Percentiles rank a stretch among this genome's conserved stretches.
These are phyloP conservation scores for Dissophora ornata DNA, from an alignment of 192 early-diverging fungal genomes.

Conservation along the genomic window DNA sequence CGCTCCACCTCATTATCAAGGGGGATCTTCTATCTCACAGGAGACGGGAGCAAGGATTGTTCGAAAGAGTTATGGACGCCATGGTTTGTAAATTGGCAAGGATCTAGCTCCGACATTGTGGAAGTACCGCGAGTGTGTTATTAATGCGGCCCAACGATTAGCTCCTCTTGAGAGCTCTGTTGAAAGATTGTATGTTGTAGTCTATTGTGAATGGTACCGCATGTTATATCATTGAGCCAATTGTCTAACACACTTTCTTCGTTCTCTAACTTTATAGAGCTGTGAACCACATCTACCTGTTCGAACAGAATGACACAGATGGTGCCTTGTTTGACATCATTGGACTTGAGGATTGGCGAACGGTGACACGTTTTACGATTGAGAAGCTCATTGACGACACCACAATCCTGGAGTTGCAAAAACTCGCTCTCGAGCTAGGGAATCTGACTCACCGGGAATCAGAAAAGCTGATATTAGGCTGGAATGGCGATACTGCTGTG, in stretches of 20 bases:
- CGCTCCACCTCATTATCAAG: constrained; percentile 8
- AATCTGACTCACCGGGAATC: constrained; percentile 3
- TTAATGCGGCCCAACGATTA: constrained; percentile 26
- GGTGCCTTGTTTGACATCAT: constrained; percentile 11
- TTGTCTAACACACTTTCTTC: constrained; percentile 15
- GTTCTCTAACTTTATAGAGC: constrained; percentile 9
- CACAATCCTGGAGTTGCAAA: constrained; percentile 12
- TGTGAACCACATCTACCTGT: constrained; percentile 29
- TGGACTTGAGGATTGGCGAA: constrained; percentile 17
- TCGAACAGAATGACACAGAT: constrained; percentile 12
- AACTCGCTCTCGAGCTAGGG: constrained; percentile 16
- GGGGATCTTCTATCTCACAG: constrained; percentile 27
- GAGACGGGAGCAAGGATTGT: constrained; percentile 27
- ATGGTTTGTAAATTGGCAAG: constrained; percentile 23
- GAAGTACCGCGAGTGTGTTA: constrained; percentile 21
- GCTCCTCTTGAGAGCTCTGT: constrained; percentile 21
- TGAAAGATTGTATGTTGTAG: constrained; percentile 11
- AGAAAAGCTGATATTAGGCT: constrained; percentile 22
- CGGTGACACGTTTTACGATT: background rate
- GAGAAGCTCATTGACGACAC: constrained; percentile 7
- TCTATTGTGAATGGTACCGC: no score
- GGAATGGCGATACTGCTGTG: constrained; percentile 6
- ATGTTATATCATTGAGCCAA: constrained; percentile 1
- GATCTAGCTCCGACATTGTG: constrained; percentile 21
- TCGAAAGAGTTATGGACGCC: constrained; percentile 24